Percentiles rank a stretch among this genome's conserved stretches.
These are phyloP conservation scores for Tilletia horrida DNA, from an alignment of 1,284 basidiomycete genomes.

Conservation along the genomic window DNA sequence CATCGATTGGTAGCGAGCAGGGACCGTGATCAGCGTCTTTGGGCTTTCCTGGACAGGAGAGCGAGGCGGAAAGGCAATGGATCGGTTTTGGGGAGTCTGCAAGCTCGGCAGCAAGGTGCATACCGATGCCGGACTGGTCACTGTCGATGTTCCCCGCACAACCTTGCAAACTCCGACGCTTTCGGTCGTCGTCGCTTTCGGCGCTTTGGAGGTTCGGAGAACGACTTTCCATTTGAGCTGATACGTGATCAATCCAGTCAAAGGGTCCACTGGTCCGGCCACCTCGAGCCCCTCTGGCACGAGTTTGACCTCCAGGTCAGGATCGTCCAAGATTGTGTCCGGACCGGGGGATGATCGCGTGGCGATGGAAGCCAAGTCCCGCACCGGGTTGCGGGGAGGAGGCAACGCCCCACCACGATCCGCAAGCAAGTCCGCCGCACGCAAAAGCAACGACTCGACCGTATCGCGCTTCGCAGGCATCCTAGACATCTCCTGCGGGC, in stretches of 20 bases:
- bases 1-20: not conserved
- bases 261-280: not conserved
- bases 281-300: not conserved
- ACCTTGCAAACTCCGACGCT: not conserved
- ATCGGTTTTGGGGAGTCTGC: not conserved
- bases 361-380: not conserved
- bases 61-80: not conserved
- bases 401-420: not conserved
- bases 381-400: not conserved
- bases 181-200: not conserved
- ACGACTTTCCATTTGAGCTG: slow-evolving; percentile 7
- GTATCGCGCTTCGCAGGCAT: slow-evolving; percentile 3
- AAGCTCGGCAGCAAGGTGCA: not conserved
- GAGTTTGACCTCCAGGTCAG: not conserved
- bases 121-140: not conserved
- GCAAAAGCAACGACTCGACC: slow-evolving; percentile 2
- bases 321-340: not conserved
- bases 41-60: not conserved
- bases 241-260: slow-evolving; percentile 1
- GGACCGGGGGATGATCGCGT: too few species aligned
- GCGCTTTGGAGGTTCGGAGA: not conserved
- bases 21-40: not conserved
- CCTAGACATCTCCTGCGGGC: not conserved
- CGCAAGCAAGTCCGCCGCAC: not conserved
- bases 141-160: not conserved